Evolutionary conservation across 2,329 filamentous ascomycete genomes (phyloP), one percentile per base, ranked within the genome.

Genomic region (Aquanectria penicillioides): DNA sequence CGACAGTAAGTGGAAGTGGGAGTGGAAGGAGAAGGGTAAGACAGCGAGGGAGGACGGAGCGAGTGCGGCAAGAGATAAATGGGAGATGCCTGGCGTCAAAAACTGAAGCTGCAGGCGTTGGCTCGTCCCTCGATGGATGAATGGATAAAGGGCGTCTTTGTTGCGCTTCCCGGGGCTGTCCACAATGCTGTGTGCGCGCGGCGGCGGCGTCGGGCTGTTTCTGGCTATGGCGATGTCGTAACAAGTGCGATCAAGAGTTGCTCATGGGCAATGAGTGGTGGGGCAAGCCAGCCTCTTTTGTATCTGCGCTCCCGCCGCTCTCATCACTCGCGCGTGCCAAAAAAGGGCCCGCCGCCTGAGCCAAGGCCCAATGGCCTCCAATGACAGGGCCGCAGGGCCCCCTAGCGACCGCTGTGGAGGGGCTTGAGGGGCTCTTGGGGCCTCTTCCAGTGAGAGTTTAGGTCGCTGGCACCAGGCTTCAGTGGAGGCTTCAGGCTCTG

Each of bases 251-350:
- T 50, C 41, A 41, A 44, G 63, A 67, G 66, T 64, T 65, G 64
- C 66, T 67, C 57, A 59, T 55, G 66, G 57, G 57, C 63, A 54
- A 64, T 64, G 66, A 70, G 68, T 70, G 68, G 68, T 70, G 68
- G 68, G 68, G 68, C 68, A 70, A 66, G 67, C 67, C 68, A 67
- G 52, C 67, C 63, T 67, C 68, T 70, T 70, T 70, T 70, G 68
- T 70, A 70, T 66, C 54, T 59, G 64, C 15, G 44, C 52, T 40
- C 51, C 38, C 44, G 23, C 41, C 51, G 20, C 41, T 55, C 51
- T 31, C 43, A 40, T 48, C 43, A 40, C 52, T 56, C 50, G 37
- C 43, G 31, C 50, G 37, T 49, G 31, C 50, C 41, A 54, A 43
- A 54, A 54, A 38, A 43, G 50, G 36, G 41, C 33, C 41, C n/a